Evolutionary conservation across 257 asterid genomes (phyloP), one percentile per base, ranked within the genome.

Genomic region (Anisodus acutangulus): DNA sequence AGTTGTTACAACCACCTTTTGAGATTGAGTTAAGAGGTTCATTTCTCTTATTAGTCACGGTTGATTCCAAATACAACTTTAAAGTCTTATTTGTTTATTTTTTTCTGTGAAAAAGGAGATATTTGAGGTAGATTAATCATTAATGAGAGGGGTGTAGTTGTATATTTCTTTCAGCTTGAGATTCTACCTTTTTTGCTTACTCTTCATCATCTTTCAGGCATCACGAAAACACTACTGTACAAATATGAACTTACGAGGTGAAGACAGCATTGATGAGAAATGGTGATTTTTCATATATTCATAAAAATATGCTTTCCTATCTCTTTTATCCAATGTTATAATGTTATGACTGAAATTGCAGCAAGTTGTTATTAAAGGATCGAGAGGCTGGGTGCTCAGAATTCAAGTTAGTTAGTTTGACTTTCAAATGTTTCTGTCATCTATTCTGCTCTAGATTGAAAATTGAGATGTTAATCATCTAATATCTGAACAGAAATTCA

Each of bases 221-320:
- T 97, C 99, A 84, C 90, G 98, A 82, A 95, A 88, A 84, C 99
- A 92, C 81, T 97, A 92, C 76, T 97, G 99, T 87, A 97, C 99
- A 86, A 97, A 90, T 82, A 85, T 89, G 54, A 9, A 86, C 80
- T 62, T 97, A 41, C 91, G 94, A 12, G 96, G 97, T 26, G 85
- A 57, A 70, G 97, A 91, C 81, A 92, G 89, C 82, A 89, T 97
- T 80, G 98, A 97, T 85, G 99, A 97, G 80, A 91, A 92, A 92
- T 97, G 99, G 99, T 97, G 81, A 79, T 87, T 79, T 83, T 57
- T 62, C 79, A 88, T 60, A 53, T 81, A 81, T 79, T 58, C 22
- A 80, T 80, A 39, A 82, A 57, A 53, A 67, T 41, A 62, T 86
- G 81, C 57, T 84, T 82, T 51, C 70, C 1, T 5, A 22, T 84